Evolutionary conservation across 2,329 filamentous ascomycete species (phyloP), one percentile per base, ranked within the genome.

Genomic region (Calonectria leucothoes): DNA sequence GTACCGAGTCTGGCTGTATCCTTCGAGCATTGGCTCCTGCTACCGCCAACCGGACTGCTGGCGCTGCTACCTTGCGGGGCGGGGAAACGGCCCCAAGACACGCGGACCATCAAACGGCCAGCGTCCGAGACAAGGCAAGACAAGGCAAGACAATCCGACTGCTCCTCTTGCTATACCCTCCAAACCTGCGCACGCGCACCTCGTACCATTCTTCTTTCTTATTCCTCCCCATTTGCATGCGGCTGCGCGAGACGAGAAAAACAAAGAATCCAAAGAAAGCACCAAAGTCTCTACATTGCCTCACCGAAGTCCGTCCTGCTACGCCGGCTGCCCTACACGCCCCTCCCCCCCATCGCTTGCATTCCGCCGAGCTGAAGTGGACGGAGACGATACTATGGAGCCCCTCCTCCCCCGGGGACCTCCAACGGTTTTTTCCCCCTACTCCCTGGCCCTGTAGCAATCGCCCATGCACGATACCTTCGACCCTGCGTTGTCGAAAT

Each of bases 401-500:
- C 37, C 39, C 33, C n/a, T n/a, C n/a, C n/a, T n/a, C n/a, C n/a
- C 45, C 31, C 52, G 31, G 52, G 31, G 52, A 57, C 52, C 52
- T 57, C 31, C 11, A 57, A 57, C 52, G 52, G 52, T 51, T 57
- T 57, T 57, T n/a, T n/a, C n/a, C n/a, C n/a, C n/a, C n/a, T n/a
- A n/a, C n/a, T n/a, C 31, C 52, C 31, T 35, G n/a, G 52, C 69
- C 71, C 67, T 66, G 66, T 51, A 71, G 39, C 72, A 68, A 25
- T 45, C 49, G 63, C 27, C 25, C 48, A 51, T 51, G 48, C 48
- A 51, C 48, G 27, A 51, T 51, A 37, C 29, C 31, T 20, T 57
- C 52, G 31, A 57, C 31, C 52, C 52, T 57, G 52, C 52, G 31
- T 23, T 57, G 49, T 52, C 27, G 52, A 57, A 68, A 68, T 75